Evolutionary conservation across 768 basidiomycete species (phyloP), one percentile per base, ranked within the genome.

Genomic region (Naganishia vaughanmartiniae): DNA sequence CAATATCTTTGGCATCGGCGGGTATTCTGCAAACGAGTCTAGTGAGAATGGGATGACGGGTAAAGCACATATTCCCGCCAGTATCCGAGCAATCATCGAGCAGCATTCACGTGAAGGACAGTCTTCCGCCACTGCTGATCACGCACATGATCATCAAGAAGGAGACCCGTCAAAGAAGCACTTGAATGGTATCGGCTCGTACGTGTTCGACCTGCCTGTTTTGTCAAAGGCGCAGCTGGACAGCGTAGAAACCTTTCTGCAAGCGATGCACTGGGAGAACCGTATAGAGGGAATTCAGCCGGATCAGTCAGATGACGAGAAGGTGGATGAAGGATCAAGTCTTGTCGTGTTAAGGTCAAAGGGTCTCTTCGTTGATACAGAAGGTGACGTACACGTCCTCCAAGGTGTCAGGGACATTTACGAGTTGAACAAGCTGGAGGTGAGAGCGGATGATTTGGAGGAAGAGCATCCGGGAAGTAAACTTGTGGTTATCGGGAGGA

Each of bases 391-490:
- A 68, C 86, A 88, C 74, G 87, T 98, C 66, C 82, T 99, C 54
- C 96, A 99, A 78, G 96, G 94, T 2, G 96, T 99, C 15, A 84
- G 91, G 73, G 91, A 84, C 74, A 85, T 97, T 80, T 99, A 94
- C 78, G 95, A 99, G 75, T 85, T 94, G 4, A 82, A 77, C 54
- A 67, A 73, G 65, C 58, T 80, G 21, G 55, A 63, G 28, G 17
- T 77, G 80, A 54, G 46, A 76, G 75, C n/a, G 81, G 77, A 51
- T 79, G 78, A 69, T 82, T 79, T 10, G 66, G 87, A 30, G 26
- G 54, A 31, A 19, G 54, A 14, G 87, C 86, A 1, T 77, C 88
- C 42, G 86, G 81, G 81, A 19, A 92, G 92, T 30, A 95, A 94
- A 82, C 77, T 95, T 28, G 90, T 94, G 2, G 84, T 95, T 70